phyloP scores from a whole-genome alignment of 352 stramenopile species.

The Thalassiosira delicatula region DNA sequence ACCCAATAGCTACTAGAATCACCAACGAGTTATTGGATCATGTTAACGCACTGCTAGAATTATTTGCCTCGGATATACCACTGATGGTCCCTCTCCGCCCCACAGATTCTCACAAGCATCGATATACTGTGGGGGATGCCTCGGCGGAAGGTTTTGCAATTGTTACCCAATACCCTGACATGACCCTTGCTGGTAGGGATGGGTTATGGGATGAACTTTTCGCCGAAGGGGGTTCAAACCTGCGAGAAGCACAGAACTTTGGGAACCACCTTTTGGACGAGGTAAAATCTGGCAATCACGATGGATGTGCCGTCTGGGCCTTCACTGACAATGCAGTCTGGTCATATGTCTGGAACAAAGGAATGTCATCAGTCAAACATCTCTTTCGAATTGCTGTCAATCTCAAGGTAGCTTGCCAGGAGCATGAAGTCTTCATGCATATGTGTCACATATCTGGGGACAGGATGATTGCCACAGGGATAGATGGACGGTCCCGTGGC shows the following conservation, averaged over 20 bases:
- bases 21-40: background rate
- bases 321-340: slow-evolving; percentile 42
- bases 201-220: slow-evolving; percentile 1
- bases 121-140: slow-evolving; percentile 24
- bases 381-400: slow-evolving; percentile 33
- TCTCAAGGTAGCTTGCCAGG: slow-evolving; percentile 8
- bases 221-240: slow-evolving; percentile 18
- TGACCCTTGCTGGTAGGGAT: slow-evolving; percentile 2
- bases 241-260: slow-evolving; percentile 33
- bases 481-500: slow-evolving; percentile 40
- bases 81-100: background rate
- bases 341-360: slow-evolving; percentile 34
- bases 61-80: background rate
- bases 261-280: slow-evolving; percentile 35
- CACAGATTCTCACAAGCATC: background rate
- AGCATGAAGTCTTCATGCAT: slow-evolving; percentile 26
- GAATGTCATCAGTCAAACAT: slow-evolving; percentile 18
- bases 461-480: slow-evolving; percentile 40
- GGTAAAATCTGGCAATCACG: slow-evolving; percentile 36
- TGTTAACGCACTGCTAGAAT: background rate
- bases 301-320: slow-evolving; percentile 45
- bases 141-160: slow-evolving; percentile 24
- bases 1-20: background rate
- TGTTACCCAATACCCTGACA: slow-evolving; percentile 13
- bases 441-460: slow-evolving; percentile 22